These are phyloP conservation scores for Exobasidium cylindrosporum DNA, from an alignment of 1,284 basidiomycete species.

Conservation along the genomic window DNA sequence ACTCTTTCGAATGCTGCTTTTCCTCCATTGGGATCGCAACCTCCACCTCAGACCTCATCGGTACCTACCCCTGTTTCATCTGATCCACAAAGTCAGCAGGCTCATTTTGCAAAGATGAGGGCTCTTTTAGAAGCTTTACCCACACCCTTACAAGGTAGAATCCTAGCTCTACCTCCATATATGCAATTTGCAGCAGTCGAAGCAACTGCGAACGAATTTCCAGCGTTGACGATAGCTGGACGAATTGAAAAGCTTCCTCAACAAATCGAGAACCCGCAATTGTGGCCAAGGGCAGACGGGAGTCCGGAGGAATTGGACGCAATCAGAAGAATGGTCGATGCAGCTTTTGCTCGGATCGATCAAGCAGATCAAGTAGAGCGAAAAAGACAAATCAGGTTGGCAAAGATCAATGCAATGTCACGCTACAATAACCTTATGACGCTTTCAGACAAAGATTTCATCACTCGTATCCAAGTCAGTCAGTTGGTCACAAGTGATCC, in stretches of 20 bases:
- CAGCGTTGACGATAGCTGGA: constrained; percentile 28
- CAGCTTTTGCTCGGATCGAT: constrained; percentile 25
- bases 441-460: constrained; percentile 98
- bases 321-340: constrained; percentile 36
- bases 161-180: constrained; percentile 47
- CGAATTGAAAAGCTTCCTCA: constrained; percentile 21
- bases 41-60: neutral
- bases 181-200: constrained; percentile 52
- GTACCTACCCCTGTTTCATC: neutral
- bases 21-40: constrained; percentile 10
- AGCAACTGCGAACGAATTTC: constrained; percentile 40
- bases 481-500: constrained; percentile 85
- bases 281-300: constrained; percentile 6
- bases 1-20: constrained; percentile 3
- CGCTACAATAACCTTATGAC: constrained; percentile 98
- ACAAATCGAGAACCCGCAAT: constrained; percentile 17
- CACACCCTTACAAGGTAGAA: constrained; percentile 37
- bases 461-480: constrained; percentile 97
- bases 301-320: constrained; percentile 36
- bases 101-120: constrained; percentile 47
- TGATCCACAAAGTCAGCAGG: constrained; percentile 5
- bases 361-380: constrained; percentile 35
- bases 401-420: constrained; percentile 57
- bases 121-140: constrained; percentile 48
- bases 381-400: constrained; percentile 37